Conservation (phyloP, 495 filamentous ascomycete species). For the Viridothelium virens region DNA sequence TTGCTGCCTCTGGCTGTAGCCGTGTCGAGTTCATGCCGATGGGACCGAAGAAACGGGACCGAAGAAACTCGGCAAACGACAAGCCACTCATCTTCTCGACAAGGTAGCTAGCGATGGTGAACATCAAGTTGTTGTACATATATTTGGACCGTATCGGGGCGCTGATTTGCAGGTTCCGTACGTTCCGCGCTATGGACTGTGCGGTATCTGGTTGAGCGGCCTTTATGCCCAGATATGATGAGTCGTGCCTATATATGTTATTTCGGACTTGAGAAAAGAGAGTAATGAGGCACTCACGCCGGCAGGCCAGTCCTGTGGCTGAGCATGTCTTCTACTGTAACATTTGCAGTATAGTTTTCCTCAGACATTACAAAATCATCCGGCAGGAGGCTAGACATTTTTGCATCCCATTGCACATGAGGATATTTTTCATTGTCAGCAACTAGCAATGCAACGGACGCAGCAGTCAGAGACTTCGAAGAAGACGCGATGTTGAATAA, state of each 20-base stretch:
- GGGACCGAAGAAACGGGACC: conserved; percentile 12
- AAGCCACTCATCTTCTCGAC: conserved; percentile 15
- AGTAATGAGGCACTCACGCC: conserved; percentile 17
- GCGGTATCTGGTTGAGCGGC: conserved; percentile 11
- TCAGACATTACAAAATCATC: conserved; percentile 32
- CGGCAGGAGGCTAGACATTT: conserved; percentile 28
- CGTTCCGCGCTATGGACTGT: conserved; percentile 21
- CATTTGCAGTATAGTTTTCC: conserved; percentile 25
- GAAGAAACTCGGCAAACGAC: conserved; percentile 17
- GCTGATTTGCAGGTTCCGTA: conserved; percentile 13
- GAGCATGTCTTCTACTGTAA: conserved; percentile 32
- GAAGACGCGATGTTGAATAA: conserved; percentile 18
- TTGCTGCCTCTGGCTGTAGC: conserved; percentile 31
- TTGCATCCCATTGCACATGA: conserved; percentile 27
- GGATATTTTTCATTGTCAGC: conserved; percentile 28
- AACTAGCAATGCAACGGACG: conserved; percentile 30
- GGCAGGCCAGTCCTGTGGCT: conserved; percentile 30
- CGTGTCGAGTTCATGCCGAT: conserved; percentile 27
- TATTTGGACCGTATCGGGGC: conserved; percentile 14
- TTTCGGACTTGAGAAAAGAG: not conserved
- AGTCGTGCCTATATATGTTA: conserved; percentile 10
- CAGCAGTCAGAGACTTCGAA: conserved; percentile 32
- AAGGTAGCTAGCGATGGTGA: conserved; percentile 15
- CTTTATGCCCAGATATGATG: conserved; percentile 5
- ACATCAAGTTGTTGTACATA: conserved; percentile 21